Evolutionary conservation across 495 filamentous ascomycete genomes (phyloP).

Genomic region (Peziza echinospora): DNA sequence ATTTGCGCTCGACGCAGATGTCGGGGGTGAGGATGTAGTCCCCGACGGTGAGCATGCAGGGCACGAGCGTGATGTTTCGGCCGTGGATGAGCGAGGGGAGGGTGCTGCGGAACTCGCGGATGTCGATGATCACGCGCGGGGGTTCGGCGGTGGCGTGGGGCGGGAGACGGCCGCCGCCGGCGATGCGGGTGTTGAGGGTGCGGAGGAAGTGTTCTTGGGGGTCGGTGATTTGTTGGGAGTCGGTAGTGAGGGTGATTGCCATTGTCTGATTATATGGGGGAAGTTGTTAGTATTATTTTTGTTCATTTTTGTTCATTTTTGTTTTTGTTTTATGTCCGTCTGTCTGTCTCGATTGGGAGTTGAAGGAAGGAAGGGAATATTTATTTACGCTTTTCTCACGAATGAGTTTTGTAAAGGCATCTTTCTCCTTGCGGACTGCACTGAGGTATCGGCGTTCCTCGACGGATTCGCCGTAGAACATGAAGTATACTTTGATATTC

Average conservation of each 20-base stretch:
- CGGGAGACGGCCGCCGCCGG: constrained; percentile 69
- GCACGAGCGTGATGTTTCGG: constrained; percentile 61
- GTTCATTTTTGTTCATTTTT: no score
- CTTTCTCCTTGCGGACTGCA: constrained; percentile 74
- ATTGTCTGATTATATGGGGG: constrained; percentile 34
- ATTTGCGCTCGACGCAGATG: constrained; percentile 90
- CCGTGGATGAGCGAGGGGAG: constrained; percentile 83
- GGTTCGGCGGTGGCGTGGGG: constrained; percentile 81
- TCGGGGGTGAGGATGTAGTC: constrained; percentile 83
- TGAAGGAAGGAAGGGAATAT: background rate
- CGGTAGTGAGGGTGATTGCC: constrained; percentile 62
- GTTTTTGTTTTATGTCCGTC: no score
- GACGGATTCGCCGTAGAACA: constrained; percentile 85
- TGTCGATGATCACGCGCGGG: constrained; percentile 84
- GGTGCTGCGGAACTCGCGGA: constrained; percentile 84
- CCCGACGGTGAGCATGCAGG: constrained; percentile 87
- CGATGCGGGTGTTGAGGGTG: constrained; percentile 91
- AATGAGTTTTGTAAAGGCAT: constrained; percentile 82
- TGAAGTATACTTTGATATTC: constrained; percentile 79
- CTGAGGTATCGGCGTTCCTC: constrained; percentile 92
- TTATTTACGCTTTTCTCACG: constrained; percentile 54
- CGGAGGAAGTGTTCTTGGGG: constrained; percentile 83
- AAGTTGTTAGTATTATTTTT: background rate
- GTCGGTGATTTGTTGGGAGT: constrained; percentile 48
- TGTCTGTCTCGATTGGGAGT: no score